Evolutionary conservation across 371 early-diverging fungal genomes (phyloP).

Genomic region (Quaeritorhiza haematococci): DNA sequence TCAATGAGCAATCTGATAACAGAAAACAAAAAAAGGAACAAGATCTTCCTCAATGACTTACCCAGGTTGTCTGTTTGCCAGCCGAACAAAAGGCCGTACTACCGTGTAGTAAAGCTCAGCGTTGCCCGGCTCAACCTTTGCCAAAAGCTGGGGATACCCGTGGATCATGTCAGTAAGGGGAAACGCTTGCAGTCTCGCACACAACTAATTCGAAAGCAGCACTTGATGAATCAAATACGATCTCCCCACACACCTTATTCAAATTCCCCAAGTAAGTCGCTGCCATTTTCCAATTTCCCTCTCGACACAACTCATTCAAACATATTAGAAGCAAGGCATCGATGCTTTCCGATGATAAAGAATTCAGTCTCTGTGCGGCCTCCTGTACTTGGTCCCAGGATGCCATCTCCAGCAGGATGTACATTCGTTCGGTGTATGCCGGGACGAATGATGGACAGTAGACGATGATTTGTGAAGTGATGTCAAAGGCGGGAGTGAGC

Average conservation of each 20-base stretch:
- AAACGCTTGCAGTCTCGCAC: neutral
- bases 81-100: constrained; percentile 25
- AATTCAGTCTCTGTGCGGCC: constrained; percentile 30
- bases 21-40: too few relatives aligned
- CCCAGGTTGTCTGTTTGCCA: constrained; percentile 16
- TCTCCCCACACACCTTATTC: constrained; percentile 24
- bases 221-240: too few relatives aligned
- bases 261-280: constrained; percentile 22
- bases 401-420: constrained; percentile 32
- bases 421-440: constrained; percentile 41
- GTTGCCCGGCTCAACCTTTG: constrained; percentile 26
- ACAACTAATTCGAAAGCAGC: too few relatives aligned
- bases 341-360: constrained; percentile 24
- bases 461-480: constrained; percentile 35
- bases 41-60: neutral
- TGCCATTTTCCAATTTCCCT: constrained; percentile 28
- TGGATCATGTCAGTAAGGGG: too few relatives aligned
- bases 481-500: constrained; percentile 33
- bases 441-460: constrained; percentile 36
- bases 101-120: constrained; percentile 7
- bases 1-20: too few relatives aligned
- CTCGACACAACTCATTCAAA: constrained; percentile 30
- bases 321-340: constrained; percentile 26
- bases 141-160: constrained; percentile 13
- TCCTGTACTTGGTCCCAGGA: constrained; percentile 42